phyloP scores from a whole-genome alignment of 2,329 filamentous ascomycete genomes.

The Chaetomiaceae sp. region DNA sequence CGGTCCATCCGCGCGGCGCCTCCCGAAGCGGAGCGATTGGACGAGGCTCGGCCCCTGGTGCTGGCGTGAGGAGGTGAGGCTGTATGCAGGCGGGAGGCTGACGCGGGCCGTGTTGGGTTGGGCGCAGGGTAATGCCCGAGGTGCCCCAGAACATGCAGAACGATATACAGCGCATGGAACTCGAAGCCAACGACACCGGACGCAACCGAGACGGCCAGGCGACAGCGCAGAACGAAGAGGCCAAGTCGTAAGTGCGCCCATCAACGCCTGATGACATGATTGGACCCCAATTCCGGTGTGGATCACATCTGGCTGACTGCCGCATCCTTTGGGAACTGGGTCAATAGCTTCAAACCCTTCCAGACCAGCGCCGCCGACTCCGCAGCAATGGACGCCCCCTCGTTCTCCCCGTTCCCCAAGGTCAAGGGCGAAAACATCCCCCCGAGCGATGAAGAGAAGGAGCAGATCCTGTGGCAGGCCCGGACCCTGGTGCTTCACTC shows the following conservation, averaged over 20 bases:
- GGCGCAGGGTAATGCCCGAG: conserved; percentile 80
- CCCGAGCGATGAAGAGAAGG: conserved; percentile 89
- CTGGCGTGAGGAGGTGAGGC: conserved; percentile 11
- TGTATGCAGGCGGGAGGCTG: conserved; percentile 23
- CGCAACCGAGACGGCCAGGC: conserved; percentile 29
- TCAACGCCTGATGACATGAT: conserved; percentile 4
- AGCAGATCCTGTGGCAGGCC: conserved; percentile 80
- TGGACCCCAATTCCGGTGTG: conserved; percentile 10
- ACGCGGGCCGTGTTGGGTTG: conserved; percentile 34
- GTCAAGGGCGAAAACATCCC: conserved; percentile 84
- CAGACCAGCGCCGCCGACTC: conserved; percentile 34
- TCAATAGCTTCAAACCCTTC: conserved; percentile 41
- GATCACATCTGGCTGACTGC: conserved; percentile 19
- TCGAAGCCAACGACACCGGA: conserved; percentile 59
- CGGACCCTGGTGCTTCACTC: conserved; percentile 81
- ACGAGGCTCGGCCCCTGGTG: conserved; percentile 13
- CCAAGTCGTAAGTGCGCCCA: conserved; percentile 21
- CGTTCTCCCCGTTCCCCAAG: conserved; percentile 88
- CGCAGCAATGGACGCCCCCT: conserved; percentile 57
- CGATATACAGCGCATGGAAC: conserved; percentile 84
- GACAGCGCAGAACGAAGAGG: conserved; percentile 22
- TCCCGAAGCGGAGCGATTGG: conserved; percentile 14
- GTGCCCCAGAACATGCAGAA: conserved; percentile 96
- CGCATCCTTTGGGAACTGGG: conserved; percentile 9
- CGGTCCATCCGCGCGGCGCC: conserved; percentile 10